phyloP scores from a whole-genome alignment of 2,329 filamentous ascomycete genomes.

The Alternaria postmessia region DNA sequence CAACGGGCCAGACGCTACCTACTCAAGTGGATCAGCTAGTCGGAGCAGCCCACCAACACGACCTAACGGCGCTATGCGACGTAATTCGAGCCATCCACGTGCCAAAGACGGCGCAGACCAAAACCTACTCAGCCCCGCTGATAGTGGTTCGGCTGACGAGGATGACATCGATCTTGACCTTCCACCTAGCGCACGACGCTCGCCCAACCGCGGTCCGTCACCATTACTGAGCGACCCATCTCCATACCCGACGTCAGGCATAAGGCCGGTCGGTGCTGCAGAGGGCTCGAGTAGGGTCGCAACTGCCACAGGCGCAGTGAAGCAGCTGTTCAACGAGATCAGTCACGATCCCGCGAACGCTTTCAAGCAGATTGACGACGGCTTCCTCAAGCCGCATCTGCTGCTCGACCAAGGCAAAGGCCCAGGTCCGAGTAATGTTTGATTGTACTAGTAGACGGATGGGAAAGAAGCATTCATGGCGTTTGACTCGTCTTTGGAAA shows the following conservation, averaged over 20 bases:
- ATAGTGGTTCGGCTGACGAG: slow-evolving; percentile 61
- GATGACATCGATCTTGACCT: slow-evolving; percentile 66
- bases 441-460: slow-evolving; percentile 13
- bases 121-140: slow-evolving; percentile 61
- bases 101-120: slow-evolving; percentile 61
- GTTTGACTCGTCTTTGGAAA: slow-evolving; percentile 5
- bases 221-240: slow-evolving; percentile 33
- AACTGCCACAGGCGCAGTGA: slow-evolving; percentile 79
- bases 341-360: slow-evolving; percentile 88
- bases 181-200: slow-evolving; percentile 63
- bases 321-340: slow-evolving; percentile 77
- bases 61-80: slow-evolving; percentile 55
- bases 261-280: slow-evolving; percentile 24
- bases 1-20: slow-evolving; percentile 62
- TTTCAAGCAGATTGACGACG: slow-evolving; percentile 93
- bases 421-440: slow-evolving; percentile 48
- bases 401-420: slow-evolving; percentile 72
- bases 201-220: slow-evolving; percentile 51
- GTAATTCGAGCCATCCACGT: slow-evolving; percentile 61
- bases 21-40: slow-evolving; percentile 64
- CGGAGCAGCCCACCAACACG: slow-evolving; percentile 58
- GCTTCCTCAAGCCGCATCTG: slow-evolving; percentile 91
- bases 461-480: slow-evolving; percentile 5
- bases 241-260: slow-evolving; percentile 54
- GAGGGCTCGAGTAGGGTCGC: slow-evolving; percentile 53